phyloP scores from a whole-genome alignment of 2,329 filamentous ascomycete genomes.

The Biscogniauxia sp. region DNA sequence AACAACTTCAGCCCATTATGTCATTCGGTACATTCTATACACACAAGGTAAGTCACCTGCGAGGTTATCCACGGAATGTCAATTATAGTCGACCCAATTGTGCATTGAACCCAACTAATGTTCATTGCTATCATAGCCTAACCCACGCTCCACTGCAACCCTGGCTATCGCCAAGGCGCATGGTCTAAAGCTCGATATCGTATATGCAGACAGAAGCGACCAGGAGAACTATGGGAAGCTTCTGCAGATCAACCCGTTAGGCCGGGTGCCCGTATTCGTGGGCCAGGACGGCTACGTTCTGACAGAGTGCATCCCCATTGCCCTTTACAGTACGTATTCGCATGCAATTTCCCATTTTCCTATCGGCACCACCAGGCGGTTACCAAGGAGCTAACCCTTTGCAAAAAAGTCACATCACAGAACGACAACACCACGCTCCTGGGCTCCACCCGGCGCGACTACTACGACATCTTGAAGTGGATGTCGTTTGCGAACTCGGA shows the following conservation, averaged over 20 bases:
- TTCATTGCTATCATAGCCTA: slow-evolving; percentile 3
- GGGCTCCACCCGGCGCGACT: slow-evolving; percentile 5
- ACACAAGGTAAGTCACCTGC: slow-evolving; percentile 4
- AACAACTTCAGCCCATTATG: background rate
- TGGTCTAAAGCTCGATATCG: slow-evolving; percentile 8
- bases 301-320: slow-evolving; percentile 16
- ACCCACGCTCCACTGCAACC: slow-evolving; percentile 11
- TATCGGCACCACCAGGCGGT: background rate
- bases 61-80: background rate
- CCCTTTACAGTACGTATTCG: slow-evolving; percentile 11
- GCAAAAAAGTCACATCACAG: slow-evolving; percentile 10
- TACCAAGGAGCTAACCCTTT: background rate
- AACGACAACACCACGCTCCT: slow-evolving; percentile 11
- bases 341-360: background rate
- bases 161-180: slow-evolving; percentile 11
- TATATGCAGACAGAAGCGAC: slow-evolving; percentile 6
- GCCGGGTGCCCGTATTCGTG: slow-evolving; percentile 11
- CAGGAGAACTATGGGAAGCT: slow-evolving; percentile 4
- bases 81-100: background rate
- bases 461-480: slow-evolving; percentile 15
- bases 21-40: slow-evolving; percentile 9
- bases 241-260: slow-evolving; percentile 12
- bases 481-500: slow-evolving; percentile 19
- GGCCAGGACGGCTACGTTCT: slow-evolving; percentile 15
- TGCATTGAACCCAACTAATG: background rate